Percentiles rank a stretch among this genome's conserved stretches.
Evolutionary conservation across 1,284 basidiomycete genomes (phyloP).

Genomic region (Sanguinoderma infundibulare): DNA sequence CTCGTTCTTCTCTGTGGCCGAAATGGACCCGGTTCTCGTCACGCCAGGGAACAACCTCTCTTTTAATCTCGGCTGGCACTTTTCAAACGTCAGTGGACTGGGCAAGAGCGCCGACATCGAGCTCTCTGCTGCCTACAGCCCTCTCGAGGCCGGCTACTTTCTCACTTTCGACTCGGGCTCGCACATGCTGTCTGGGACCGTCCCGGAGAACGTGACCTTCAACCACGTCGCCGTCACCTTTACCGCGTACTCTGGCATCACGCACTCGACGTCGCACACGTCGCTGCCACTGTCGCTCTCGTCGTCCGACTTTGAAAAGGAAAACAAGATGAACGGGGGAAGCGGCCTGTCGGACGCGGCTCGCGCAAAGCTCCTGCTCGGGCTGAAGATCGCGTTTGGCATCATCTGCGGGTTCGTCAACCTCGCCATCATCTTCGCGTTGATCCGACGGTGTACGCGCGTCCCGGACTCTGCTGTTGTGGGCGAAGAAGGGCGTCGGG

Average conservation of each 20-base stretch:
- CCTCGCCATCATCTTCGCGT: conserved; percentile 58
- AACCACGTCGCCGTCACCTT: conserved; percentile 57
- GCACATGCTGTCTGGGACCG: conserved; percentile 54
- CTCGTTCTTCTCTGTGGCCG: conserved; percentile 67
- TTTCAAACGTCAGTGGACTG: conserved; percentile 50
- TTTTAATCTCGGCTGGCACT: conserved; percentile 55
- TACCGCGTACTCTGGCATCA: conserved; percentile 64
- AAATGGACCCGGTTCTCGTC: conserved; percentile 58
- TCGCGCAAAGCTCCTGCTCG: conserved; percentile 56
- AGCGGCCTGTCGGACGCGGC: conserved; percentile 41
- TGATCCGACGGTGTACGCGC: conserved; percentile 55
- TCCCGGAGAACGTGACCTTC: conserved; percentile 47
- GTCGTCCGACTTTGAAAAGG: conserved; percentile 37
- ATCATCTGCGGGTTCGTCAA: conserved; percentile 61
- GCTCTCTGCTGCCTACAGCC: conserved; percentile 57
- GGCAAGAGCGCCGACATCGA: conserved; percentile 45
- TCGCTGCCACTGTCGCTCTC: conserved; percentile 58
- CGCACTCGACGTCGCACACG: conserved; percentile 74
- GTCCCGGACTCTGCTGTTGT: conserved; percentile 62
- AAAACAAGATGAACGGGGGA: conserved; percentile 34
- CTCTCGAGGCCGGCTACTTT: conserved; percentile 48
- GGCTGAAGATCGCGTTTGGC: conserved; percentile 65
- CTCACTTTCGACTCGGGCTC: conserved; percentile 52
- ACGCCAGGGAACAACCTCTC: conserved; percentile 48
- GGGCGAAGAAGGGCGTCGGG: conserved; percentile 57